Evolutionary conservation across 768 basidiomycete species (phyloP).

Genomic region (Pisolithus sp.): DNA sequence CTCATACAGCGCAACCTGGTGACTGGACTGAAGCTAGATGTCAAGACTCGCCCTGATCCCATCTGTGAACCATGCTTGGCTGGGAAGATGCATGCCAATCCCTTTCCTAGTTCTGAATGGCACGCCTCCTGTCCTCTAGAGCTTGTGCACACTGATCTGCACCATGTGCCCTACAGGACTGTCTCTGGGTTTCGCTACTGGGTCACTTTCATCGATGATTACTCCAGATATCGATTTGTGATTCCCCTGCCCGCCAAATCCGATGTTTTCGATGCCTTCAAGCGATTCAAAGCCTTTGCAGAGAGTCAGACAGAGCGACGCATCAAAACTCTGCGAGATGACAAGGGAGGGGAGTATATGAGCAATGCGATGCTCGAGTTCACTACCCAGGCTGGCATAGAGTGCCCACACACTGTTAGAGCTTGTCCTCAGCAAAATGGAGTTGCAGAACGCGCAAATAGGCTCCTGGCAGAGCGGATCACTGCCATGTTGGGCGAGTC

Average conservation of each 20-base stretch:
- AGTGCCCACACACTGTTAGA: constrained; percentile 10
- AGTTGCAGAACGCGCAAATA: constrained; percentile 21
- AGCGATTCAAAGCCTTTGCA: constrained; percentile 24
- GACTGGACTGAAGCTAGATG: constrained; percentile 8
- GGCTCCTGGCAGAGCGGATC: background rate
- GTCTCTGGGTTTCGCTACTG: constrained; percentile 7
- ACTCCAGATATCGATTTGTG: constrained; percentile 12
- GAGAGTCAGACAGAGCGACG: constrained; percentile 17
- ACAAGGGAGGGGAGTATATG: constrained; percentile 22
- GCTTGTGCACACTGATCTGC: constrained; percentile 22
- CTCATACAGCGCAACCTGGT: constrained; percentile 9
- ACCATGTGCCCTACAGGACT: constrained; percentile 1
- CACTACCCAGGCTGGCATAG: constrained; percentile 12
- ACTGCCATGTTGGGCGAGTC: background rate
- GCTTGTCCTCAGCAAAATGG: constrained; percentile 14
- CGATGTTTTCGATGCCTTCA: constrained; percentile 20
- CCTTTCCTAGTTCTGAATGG: constrained; percentile 11
- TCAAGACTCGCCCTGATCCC: constrained; percentile 8
- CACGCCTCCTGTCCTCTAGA: constrained; percentile 7
- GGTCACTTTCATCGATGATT: constrained; percentile 9
- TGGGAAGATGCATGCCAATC: constrained; percentile 18
- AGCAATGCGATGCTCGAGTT: constrained; percentile 9
- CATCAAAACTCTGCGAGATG: constrained; percentile 17
- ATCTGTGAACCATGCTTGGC: constrained; percentile 15
- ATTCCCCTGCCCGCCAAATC: constrained; percentile 15